These are phyloP conservation scores for Immersiella caudata DNA, from an alignment of 495 filamentous ascomycete species.

Conservation along the genomic window DNA sequence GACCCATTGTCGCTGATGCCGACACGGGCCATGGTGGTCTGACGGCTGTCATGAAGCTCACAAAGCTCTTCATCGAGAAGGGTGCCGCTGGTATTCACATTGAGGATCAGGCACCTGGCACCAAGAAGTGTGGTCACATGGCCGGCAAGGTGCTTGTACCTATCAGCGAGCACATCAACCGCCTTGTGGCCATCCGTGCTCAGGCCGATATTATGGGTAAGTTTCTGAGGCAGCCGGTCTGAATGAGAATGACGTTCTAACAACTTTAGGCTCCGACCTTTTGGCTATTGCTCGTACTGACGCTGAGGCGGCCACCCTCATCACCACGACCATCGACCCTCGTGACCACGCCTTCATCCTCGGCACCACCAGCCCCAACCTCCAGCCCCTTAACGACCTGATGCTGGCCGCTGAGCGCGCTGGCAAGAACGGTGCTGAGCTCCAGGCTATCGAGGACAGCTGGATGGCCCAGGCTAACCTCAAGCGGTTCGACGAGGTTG, in stretches of 20 bases:
- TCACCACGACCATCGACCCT: slow-evolving; percentile 93
- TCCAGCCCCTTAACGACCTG: slow-evolving; percentile 85
- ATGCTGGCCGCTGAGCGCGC: slow-evolving; percentile 83
- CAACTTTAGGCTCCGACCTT: slow-evolving; percentile 69
- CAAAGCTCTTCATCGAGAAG: slow-evolving; percentile 95
- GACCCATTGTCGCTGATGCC: slow-evolving; percentile 95
- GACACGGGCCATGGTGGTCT: slow-evolving; percentile 97
- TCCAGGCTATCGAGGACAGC: slow-evolving; percentile 90
- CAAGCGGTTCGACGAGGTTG: slow-evolving; percentile 89
- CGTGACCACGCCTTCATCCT: slow-evolving; percentile 94
- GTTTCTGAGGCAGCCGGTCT: slow-evolving; percentile 10
- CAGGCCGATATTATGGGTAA: slow-evolving; percentile 98
- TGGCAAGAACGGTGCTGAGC: slow-evolving; percentile 77
- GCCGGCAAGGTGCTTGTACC: slow-evolving; percentile 97
- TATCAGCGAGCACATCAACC: slow-evolving; percentile 98
- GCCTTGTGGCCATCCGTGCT: slow-evolving; percentile 92
- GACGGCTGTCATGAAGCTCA: slow-evolving; percentile 98
- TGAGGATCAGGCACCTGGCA: slow-evolving; percentile 96
- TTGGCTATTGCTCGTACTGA: slow-evolving; percentile 92
- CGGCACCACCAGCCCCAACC: slow-evolving; percentile 80
- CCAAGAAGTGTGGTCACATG: slow-evolving; percentile 99
- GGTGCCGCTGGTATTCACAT: slow-evolving; percentile 98
- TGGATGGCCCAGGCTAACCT: slow-evolving; percentile 84
- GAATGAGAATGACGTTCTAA: slow-evolving; percentile 9
- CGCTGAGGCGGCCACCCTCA: slow-evolving; percentile 95